phyloP scores from a whole-genome alignment of 257 asterid genomes.

The Forsythia suspensa region DNA sequence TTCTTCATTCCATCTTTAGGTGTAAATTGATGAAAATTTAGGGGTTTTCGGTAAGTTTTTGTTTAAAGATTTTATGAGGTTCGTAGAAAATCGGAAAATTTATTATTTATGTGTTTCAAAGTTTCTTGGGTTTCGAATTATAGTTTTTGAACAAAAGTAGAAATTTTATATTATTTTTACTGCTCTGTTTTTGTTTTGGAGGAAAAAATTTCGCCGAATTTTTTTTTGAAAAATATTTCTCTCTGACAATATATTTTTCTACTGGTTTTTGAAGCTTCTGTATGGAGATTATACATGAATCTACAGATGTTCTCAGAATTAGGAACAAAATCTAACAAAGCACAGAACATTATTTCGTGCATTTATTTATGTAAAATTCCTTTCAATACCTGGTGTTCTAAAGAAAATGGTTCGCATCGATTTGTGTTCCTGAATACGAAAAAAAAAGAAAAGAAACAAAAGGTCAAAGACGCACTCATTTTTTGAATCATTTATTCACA shows the following conservation, averaged over 20 bases:
- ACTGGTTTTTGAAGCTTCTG: constrained; percentile 25
- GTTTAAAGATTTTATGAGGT: constrained; percentile 6
- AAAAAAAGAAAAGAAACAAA: constrained; percentile 13
- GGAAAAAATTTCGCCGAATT: constrained; percentile 12
- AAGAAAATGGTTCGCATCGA: constrained; percentile 27
- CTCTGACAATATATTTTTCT: neutral
- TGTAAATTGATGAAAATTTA: neutral
- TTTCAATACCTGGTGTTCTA: constrained; percentile 15
- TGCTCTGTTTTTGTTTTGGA: neutral
- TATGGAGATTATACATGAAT: constrained; percentile 25
- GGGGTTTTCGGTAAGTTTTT: neutral
- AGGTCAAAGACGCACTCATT: constrained; percentile 23
- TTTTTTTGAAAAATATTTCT: neutral
- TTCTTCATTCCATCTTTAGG: neutral
- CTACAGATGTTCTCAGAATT: constrained; percentile 27
- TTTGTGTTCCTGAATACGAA: constrained; percentile 24
- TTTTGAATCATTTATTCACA: constrained; percentile 16
- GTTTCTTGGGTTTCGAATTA: neutral
- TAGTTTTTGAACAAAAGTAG: neutral
- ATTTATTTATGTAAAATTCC: constrained; percentile 28
- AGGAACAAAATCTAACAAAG: constrained; percentile 34
- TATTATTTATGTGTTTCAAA: too few relatives aligned
- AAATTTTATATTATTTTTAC: neutral
- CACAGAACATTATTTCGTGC: constrained; percentile 27
- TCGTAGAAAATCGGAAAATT: neutral